Conservation (phyloP, 331 rosid species). For the Telfairia occidentalis region DNA sequence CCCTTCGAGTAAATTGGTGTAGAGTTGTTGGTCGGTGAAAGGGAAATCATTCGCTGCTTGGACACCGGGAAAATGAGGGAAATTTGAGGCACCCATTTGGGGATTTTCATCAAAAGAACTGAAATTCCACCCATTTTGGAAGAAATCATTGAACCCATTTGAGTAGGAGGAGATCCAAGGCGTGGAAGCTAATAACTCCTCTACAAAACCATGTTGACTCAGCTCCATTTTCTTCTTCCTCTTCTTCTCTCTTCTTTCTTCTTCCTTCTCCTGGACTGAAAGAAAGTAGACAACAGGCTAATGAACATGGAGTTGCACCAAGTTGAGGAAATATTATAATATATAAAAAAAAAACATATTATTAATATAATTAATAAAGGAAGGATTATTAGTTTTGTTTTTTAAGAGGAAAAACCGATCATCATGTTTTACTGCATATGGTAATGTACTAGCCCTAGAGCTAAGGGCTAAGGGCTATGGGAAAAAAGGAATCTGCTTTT, state of each 20-base stretch:
- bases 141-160: constrained; percentile 45
- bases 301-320: constrained; percentile 14
- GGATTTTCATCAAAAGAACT: constrained; percentile 28
- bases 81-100: not conserved
- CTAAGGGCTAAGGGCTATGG: constrained; percentile 23
- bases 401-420: not conserved
- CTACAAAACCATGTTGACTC: constrained; percentile 69
- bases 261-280: not conserved
- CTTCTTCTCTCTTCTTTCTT: not conserved
- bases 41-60: not conserved
- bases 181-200: constrained; percentile 46
- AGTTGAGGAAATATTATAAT: constrained; percentile 18
- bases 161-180: constrained; percentile 26
- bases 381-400: not conserved
- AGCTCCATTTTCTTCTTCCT: constrained; percentile 57
- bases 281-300: not conserved
- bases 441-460: constrained; percentile 11
- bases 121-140: constrained; percentile 53
- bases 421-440: not conserved
- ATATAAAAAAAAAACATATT: not conserved
- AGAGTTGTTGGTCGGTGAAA: not conserved
- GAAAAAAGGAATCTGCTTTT: constrained; percentile 71
- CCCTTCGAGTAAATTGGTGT: not conserved
- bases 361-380: not conserved
- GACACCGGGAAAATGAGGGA: not conserved